Conservation (phyloP, 306 rosid genomes). For the Quercus wislizeni region DNA sequence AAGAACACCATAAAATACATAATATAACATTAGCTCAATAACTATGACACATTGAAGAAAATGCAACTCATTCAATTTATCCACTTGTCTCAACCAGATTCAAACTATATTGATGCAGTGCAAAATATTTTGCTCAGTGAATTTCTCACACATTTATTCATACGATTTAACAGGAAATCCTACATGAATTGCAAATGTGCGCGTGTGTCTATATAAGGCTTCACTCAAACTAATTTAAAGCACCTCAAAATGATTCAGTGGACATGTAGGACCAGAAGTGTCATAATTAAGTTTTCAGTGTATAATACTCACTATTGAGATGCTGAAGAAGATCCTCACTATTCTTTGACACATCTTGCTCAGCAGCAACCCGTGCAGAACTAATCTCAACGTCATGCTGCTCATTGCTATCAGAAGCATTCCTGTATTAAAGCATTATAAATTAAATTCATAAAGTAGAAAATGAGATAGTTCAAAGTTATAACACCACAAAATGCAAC, state of each 20-base stretch:
- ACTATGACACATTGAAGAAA: neutral
- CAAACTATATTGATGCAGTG: no score
- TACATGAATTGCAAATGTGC: neutral
- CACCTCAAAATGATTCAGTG: neutral
- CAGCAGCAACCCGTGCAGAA: conserved; percentile 57
- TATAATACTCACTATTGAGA: conserved; percentile 56
- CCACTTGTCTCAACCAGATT: neutral
- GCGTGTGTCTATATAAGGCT: neutral
- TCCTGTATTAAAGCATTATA: conserved; percentile 37
- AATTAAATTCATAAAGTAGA: conserved; percentile 3
- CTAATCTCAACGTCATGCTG: conserved; percentile 68
- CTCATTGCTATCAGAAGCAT: conserved; percentile 51
- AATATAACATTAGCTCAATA: no score
- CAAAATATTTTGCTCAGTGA: no score
- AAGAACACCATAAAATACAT: neutral
- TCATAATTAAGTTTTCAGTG: neutral
- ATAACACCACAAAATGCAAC: neutral
- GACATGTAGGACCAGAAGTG: neutral
- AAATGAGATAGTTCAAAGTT: neutral
- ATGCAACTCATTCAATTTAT: neutral
- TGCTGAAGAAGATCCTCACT: conserved; percentile 48
- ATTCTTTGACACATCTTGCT: conserved; percentile 63
- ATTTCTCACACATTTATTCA: no score
- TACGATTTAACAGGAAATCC: no score
- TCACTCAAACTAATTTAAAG: neutral